phyloP scores from a whole-genome alignment of 2,329 filamentous ascomycete genomes.

The Epichloe glyceriae region DNA sequence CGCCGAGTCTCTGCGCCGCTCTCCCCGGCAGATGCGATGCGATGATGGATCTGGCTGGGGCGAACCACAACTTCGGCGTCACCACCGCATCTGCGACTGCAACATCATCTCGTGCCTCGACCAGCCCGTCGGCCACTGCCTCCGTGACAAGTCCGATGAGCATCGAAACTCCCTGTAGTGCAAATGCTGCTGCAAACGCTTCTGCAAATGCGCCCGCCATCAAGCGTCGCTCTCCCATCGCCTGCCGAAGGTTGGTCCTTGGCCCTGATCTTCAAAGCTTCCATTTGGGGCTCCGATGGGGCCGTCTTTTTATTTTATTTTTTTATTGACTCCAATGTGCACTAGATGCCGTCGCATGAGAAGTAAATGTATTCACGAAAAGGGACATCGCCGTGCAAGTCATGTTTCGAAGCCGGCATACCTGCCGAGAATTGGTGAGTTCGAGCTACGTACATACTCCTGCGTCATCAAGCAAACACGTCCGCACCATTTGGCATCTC shows the following conservation, averaged over 20 bases:
- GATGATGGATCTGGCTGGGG: conserved; percentile 4
- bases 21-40: not conserved
- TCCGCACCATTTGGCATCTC: not conserved
- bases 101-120: conserved; percentile 1
- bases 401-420: conserved; percentile 37
- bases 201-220: conserved; percentile 15
- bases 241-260: conserved; percentile 34
- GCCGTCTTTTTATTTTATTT: no score
- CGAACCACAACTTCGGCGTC: conserved; percentile 2
- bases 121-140: conserved; percentile 1
- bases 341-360: conserved; percentile 41
- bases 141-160: conserved; percentile 3
- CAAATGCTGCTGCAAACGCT: not conserved
- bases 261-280: not conserved
- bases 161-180: not conserved
- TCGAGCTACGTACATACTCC: not conserved
- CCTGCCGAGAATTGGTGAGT: conserved; percentile 36
- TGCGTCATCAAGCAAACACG: no score
- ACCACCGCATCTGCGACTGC: not conserved
- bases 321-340: no score
- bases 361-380: conserved; percentile 41
- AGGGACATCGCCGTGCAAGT: conserved; percentile 34
- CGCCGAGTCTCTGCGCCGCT: not conserved
- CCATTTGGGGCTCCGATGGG: no score
- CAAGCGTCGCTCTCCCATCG: conserved; percentile 38